Percentiles rank a stretch among this genome's conserved stretches.
phyloP scores from a whole-genome alignment of 1,284 basidiomycete species.

The Cryptococcus amylolentus region DNA sequence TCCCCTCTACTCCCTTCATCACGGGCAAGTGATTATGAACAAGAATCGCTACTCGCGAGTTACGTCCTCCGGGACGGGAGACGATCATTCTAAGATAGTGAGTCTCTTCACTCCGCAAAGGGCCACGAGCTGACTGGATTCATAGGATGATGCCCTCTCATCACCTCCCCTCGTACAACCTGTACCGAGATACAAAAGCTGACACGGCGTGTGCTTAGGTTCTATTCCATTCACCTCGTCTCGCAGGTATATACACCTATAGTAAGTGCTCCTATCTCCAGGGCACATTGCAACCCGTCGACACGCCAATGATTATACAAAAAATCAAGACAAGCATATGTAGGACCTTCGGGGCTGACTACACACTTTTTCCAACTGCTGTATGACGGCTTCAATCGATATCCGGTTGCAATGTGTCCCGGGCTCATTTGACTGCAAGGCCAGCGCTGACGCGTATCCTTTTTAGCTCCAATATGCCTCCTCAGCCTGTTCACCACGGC shows the following conservation, averaged over 20 bases:
- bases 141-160: constrained; percentile 27
- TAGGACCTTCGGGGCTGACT: constrained; percentile 48
- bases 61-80: constrained; percentile 28
- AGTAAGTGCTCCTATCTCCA: not conserved
- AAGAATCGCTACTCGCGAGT: constrained; percentile 51
- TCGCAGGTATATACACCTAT: not conserved
- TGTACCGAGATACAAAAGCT: not conserved
- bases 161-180: not conserved
- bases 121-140: constrained; percentile 7
- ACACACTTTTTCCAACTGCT: constrained; percentile 28
- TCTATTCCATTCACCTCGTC: not conserved
- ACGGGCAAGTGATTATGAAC: constrained; percentile 38
- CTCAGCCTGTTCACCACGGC: constrained; percentile 9
- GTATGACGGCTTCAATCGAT: constrained; percentile 31
- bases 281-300: not conserved
- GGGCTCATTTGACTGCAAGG: not conserved
- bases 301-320: constrained; percentile 41
- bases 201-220: not conserved
- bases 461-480: constrained; percentile 16
- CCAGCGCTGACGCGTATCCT: not conserved
- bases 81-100: constrained; percentile 49
- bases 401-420: not conserved
- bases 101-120: constrained; percentile 1
- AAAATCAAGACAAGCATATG: constrained; percentile 49
- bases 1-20: not conserved